Base-by-base conservation (phyloP, 495 filamentous ascomycete species). In the Aspergillus conjunctus region DNA sequence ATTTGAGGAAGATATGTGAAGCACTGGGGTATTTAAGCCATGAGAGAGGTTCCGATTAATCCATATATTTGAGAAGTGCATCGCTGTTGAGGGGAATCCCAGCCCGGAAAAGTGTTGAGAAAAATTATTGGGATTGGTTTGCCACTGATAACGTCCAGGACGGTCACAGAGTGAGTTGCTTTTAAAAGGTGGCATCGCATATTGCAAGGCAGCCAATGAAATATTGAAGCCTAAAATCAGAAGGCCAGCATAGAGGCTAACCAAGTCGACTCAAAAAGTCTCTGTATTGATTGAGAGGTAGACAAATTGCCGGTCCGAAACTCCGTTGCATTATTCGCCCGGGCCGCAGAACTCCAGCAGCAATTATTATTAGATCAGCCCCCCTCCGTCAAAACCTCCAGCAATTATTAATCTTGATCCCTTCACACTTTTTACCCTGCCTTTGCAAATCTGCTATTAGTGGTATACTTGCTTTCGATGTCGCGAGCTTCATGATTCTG, bases 401-500 rank as follows among this genome's bases (percentile, higher is more conserved):
- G 26, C 62, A 57, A 61, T 49, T 22, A 57, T 48, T 34, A 43
- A 48, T 18, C 14, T 62, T 49, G 31, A 45, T 56, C 46, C 53
- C 44, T 45, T 18, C 46, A 49, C 32, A 37, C 60, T 30, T 34
- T 50, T 43, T 20, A 43, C 50, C 43, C 7, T 37, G 22, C 58
- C 41, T 18, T 55, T 20, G 41, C 31, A n/a, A 46, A 17, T 64
- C 51, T 52, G 32, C 34, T 45, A 44, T 12, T 51, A 33, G 46
- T 11, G 26, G 5, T 26, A 26, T 26, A 26, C 5, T 26, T 26
- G 26, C 34, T 60, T 48, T 59, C 64, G 58, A 71, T 77, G 75
- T 65, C 65, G 61, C 68, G 68, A 65, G 68, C 69, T 78, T 78
- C 74, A 79, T 79, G 77, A 77, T 69, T 74, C 55, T 70, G 68